Evolutionary conservation across 2,329 filamentous ascomycete species (phyloP), one percentile per base, ranked within the genome.

Genomic region (Beauveria scarabaeidicola): DNA sequence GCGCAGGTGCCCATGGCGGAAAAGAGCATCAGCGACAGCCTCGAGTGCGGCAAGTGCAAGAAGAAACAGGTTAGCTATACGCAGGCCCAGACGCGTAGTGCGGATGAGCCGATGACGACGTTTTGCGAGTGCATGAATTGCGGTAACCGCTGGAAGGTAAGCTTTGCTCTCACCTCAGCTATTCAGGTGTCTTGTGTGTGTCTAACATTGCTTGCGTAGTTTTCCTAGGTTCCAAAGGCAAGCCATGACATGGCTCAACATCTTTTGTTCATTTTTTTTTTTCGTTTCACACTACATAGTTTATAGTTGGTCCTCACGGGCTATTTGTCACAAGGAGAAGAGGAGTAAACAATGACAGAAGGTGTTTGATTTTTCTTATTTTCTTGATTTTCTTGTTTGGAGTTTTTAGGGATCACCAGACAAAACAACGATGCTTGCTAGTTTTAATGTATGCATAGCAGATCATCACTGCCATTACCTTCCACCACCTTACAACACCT

Each of bases 51-150:
- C 69, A 92, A 91, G 74, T 99, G 94, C 76, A 89, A 89, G 68
- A 82, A 96, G 81, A 92, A 89, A 79, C 92, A 91, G 80, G 94
- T 97, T 70, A 91, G 88, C 74, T 99, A 99, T 75, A 91, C 85
- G 52, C 94, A 99, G 77, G 94, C 94, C 5, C 94, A 99, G 80
- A 99, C 94, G 17, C 83, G 94, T 64, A 89, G 85, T 77, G 94
- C 94, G 65, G 94, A 99, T 82, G 94, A 97, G 77, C 93, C 93
- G 65, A 89, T 89, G 86, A 89, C 86, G 63, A 89, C 86, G 40
- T 89, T 89, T 72, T 89, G 86, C 75, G 84, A 87, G 70, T 89
- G 86, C 69, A 84, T 83, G 69, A 78, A 83, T 64, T 89, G 86
- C 68, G 86, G 86, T 52, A 81, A 89, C 69, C 80, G 85, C 59